Conservation (phyloP, 208 protist species). For the Leishmania gerbilli region DNA sequence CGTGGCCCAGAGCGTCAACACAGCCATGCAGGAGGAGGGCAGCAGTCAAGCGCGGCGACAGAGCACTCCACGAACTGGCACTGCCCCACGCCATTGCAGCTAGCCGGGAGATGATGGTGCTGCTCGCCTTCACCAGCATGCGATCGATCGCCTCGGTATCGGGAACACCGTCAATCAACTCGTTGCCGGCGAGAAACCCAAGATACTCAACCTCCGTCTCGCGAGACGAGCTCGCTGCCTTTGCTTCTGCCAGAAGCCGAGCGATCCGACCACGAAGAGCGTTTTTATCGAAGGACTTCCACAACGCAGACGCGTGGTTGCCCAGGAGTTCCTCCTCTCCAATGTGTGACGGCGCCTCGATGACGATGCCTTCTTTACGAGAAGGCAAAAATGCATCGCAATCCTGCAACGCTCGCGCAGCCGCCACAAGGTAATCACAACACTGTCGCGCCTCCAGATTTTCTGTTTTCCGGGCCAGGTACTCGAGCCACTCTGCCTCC, state of each 20-base stretch:
- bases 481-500: slow-evolving; percentile 54
- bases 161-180: slow-evolving; percentile 18
- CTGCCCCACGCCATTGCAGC: slow-evolving; percentile 24
- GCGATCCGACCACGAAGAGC: slow-evolving; percentile 20
- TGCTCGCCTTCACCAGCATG: slow-evolving; percentile 19
- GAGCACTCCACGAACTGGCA: slow-evolving; percentile 17
- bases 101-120: slow-evolving; percentile 22
- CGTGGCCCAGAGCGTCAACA: slow-evolving; percentile 26
- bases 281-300: slow-evolving; percentile 24
- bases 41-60: slow-evolving; percentile 21
- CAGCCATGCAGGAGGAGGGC: slow-evolving; percentile 35
- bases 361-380: slow-evolving; percentile 10
- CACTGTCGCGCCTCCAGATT: slow-evolving; percentile 21
- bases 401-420: slow-evolving; percentile 40
- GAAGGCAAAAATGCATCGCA: slow-evolving; percentile 35
- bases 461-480: slow-evolving; percentile 42
- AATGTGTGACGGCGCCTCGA: slow-evolving; percentile 36
- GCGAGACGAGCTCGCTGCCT: slow-evolving; percentile 11
- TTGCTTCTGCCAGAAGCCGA: slow-evolving; percentile 26
- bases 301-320: slow-evolving; percentile 29
- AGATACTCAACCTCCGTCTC: slow-evolving; percentile 25
- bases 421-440: slow-evolving; percentile 40
- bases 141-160: slow-evolving; percentile 15
- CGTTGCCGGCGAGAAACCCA: slow-evolving; percentile 17
- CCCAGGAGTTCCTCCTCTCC: slow-evolving; percentile 48